Evolutionary conservation across 345 rosid genomes (phyloP).

Genomic region (Dipteronia sinensis): DNA sequence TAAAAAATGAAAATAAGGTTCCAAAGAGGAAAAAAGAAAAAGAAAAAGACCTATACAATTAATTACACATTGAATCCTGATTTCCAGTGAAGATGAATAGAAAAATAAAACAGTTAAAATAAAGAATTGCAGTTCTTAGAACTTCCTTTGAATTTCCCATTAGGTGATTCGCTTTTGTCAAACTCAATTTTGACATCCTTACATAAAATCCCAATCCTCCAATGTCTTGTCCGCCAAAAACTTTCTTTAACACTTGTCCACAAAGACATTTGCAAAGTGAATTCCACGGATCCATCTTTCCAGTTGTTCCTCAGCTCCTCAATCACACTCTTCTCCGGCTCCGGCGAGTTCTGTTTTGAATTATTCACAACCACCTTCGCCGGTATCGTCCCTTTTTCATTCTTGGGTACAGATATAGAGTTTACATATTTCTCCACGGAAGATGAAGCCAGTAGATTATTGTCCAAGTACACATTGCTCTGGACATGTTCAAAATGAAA

Average conservation of each 20-base stretch:
- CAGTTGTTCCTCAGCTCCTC: slow-evolving; percentile 31
- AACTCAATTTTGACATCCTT: slow-evolving; percentile 38
- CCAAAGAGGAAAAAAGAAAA: no score
- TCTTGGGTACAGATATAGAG: slow-evolving; percentile 4
- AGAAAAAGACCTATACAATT: neutral
- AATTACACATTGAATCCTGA: neutral
- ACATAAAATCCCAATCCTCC: slow-evolving; percentile 32
- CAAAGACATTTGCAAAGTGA: slow-evolving; percentile 30
- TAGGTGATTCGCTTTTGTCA: neutral
- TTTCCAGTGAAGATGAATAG: neutral
- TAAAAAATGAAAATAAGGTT: no score
- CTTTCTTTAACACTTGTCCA: slow-evolving; percentile 35
- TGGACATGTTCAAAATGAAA: slow-evolving; percentile 31
- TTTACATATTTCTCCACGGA: slow-evolving; percentile 13
- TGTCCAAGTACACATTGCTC: slow-evolving; percentile 21
- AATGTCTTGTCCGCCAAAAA: slow-evolving; percentile 28
- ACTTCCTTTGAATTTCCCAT: slow-evolving; percentile 4
- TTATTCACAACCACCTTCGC: slow-evolving; percentile 7
- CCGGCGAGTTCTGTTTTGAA: neutral
- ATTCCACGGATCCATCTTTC: slow-evolving; percentile 21
- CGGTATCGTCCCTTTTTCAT: slow-evolving; percentile 4
- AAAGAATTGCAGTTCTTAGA: slow-evolving; percentile 20
- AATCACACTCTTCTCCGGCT: slow-evolving; percentile 16
- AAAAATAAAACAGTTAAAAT: neutral
- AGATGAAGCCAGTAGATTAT: slow-evolving; percentile 25